Percentiles rank a stretch among this genome's conserved stretches.
Evolutionary conservation across 2,329 filamentous ascomycete genomes (phyloP).

Genomic region (Pochonia chlamydosporia): DNA sequence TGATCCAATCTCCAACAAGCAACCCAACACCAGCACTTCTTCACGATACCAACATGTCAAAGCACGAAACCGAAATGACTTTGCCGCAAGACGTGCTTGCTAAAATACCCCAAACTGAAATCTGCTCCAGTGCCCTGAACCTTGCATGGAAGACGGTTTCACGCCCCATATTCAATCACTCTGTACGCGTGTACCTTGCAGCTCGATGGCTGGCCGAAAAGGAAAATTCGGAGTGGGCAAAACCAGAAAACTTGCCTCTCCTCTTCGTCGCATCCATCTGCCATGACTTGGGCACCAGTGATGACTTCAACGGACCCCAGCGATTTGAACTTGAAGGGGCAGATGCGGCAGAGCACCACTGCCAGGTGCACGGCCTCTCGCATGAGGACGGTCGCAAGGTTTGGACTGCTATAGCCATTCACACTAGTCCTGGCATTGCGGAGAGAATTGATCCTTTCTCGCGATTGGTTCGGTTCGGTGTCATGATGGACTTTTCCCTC

Average conservation of each 20-base stretch:
- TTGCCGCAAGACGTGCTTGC: too few species aligned
- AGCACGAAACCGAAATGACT: too few species aligned
- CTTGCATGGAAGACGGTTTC: constrained; percentile 14
- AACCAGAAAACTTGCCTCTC: constrained; percentile 10
- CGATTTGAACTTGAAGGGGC: constrained; percentile 31
- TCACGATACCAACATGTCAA: too few species aligned
- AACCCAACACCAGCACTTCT: too few species aligned
- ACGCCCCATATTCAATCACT: constrained; percentile 24
- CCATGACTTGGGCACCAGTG: constrained; percentile 29
- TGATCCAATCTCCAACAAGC: too few species aligned
- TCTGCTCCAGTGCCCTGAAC: constrained; percentile 13
- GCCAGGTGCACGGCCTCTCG: constrained; percentile 18
- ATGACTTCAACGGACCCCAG: constrained; percentile 21
- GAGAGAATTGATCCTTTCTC: constrained; percentile 28
- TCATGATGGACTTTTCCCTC: constrained; percentile 25
- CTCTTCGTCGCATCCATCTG: constrained; percentile 29
- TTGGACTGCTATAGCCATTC: constrained; percentile 29
- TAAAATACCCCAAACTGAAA: constrained; percentile 10
- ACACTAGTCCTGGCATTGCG: constrained; percentile 28
- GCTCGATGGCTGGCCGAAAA: constrained; percentile 16
- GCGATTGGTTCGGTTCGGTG: constrained; percentile 23
- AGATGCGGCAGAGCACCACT: constrained; percentile 22
- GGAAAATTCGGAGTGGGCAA: constrained; percentile 11
- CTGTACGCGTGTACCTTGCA: constrained; percentile 21
- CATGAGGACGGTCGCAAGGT: constrained; percentile 21